Percentiles rank a stretch among this genome's conserved stretches.
These are phyloP conservation scores for Kwoniella bestiolae DNA, from an alignment of 768 basidiomycete species.

Conservation along the genomic window DNA sequence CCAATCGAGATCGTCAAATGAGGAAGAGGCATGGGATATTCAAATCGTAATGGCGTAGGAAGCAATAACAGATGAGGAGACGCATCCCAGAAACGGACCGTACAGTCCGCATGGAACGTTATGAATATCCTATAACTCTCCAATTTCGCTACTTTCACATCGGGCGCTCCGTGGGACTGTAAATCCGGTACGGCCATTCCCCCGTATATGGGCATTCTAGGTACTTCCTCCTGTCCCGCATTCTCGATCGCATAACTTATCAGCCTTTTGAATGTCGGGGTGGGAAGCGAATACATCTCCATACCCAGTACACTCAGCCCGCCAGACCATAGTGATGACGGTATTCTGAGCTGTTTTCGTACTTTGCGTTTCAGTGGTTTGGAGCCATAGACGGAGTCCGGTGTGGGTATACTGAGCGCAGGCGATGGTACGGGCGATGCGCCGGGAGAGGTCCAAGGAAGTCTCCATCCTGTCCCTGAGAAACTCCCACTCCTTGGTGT, in stretches of 20 bases:
- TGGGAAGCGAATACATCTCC: conserved; percentile 55
- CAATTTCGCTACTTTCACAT: conserved; percentile 53
- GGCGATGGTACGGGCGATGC: conserved; percentile 36
- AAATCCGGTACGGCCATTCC: conserved; percentile 50
- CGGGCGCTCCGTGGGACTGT: conserved; percentile 51
- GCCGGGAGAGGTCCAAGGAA: conserved; percentile 46
- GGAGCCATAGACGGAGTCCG: conserved; percentile 33
- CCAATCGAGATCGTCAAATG: conserved; percentile 68
- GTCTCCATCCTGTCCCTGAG: conserved; percentile 41
- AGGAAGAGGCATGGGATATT: conserved; percentile 70
- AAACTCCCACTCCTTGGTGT: conserved; percentile 26
- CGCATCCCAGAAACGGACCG: conserved; percentile 73
- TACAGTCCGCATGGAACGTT: conserved; percentile 68
- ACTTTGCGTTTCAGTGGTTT: conserved; percentile 13
- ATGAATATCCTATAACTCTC: conserved; percentile 69
- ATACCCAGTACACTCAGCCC: conserved; percentile 48
- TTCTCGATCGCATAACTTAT: conserved; percentile 63
- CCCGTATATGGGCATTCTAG: conserved; percentile 53
- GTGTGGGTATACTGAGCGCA: conserved; percentile 37
- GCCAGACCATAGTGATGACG: conserved; percentile 54
- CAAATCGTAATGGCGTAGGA: conserved; percentile 63
- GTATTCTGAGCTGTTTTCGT: conserved; percentile 45
- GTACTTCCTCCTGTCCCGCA: conserved; percentile 60
- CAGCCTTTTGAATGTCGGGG: conserved; percentile 59
- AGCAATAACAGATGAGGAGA: conserved; percentile 69